phyloP scores from a whole-genome alignment of 345 rosid species.

The Melaleuca alternifolia region DNA sequence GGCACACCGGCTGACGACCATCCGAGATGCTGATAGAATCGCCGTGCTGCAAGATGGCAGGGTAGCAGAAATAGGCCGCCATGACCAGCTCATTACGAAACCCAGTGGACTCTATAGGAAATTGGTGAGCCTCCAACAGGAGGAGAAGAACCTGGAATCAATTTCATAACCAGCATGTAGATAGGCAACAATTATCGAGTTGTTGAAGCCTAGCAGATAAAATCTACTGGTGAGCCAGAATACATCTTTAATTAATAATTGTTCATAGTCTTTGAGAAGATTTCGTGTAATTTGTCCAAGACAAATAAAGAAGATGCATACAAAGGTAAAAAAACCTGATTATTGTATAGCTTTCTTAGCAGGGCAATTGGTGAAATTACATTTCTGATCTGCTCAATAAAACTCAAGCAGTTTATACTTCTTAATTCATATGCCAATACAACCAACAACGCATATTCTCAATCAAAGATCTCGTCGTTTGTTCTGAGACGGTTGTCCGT shows the following conservation, averaged over 20 bases:
- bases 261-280: background rate
- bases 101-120: slow-evolving; percentile 47
- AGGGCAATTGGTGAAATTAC: background rate
- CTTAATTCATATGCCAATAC: background rate
- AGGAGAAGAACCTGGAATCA: slow-evolving; percentile 7
- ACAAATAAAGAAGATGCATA: background rate
- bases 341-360: background rate
- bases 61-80: slow-evolving; percentile 69
- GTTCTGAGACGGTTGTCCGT: background rate
- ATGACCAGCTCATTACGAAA: slow-evolving; percentile 39
- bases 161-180: background rate
- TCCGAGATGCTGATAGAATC: slow-evolving; percentile 41
- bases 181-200: background rate
- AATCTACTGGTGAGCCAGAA: background rate
- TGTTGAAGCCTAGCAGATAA: background rate
- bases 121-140: slow-evolving; percentile 40
- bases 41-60: slow-evolving; percentile 59
- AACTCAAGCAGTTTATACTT: background rate
- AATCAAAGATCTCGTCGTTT: background rate
- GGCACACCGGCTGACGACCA: slow-evolving; percentile 72
- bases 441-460: background rate
- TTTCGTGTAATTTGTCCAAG: background rate
- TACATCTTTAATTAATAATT: background rate
- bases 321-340: background rate
- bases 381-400: background rate